Evolutionary conservation across 768 basidiomycete species (phyloP).

Genomic region (Boletus barrowsii): DNA sequence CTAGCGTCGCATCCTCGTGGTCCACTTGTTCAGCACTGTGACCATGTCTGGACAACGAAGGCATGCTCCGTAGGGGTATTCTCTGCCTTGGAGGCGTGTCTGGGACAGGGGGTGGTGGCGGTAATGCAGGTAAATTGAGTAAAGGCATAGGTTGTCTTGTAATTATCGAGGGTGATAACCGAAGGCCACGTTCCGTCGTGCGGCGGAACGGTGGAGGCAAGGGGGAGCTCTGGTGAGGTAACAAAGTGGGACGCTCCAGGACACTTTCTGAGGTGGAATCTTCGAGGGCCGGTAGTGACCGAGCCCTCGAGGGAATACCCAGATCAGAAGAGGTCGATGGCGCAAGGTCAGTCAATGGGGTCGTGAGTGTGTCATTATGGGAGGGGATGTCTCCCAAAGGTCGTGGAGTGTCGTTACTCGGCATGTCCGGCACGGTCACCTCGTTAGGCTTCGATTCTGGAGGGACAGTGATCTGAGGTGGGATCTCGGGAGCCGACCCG

Average conservation of each 20-base stretch:
- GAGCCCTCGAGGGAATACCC: background rate
- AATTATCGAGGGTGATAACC: conserved; percentile 45
- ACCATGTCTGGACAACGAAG: conserved; percentile 47
- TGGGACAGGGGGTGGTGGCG: conserved; percentile 24
- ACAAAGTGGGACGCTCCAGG: conserved; percentile 5
- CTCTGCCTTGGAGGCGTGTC: conserved; percentile 13
- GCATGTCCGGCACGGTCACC: conserved; percentile 6
- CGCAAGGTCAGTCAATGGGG: background rate
- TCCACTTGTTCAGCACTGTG: conserved; percentile 21
- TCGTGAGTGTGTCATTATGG: conserved; percentile 12
- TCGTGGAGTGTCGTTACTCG: conserved; percentile 17
- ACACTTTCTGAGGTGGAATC: background rate
- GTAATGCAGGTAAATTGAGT: conserved; percentile 49
- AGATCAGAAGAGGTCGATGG: conserved; percentile 3
- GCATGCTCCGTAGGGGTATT: conserved; percentile 49
- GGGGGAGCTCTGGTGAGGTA: conserved; percentile 10
- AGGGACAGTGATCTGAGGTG: conserved; percentile 4
- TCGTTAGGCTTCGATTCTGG: conserved; percentile 1
- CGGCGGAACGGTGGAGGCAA: conserved; percentile 22
- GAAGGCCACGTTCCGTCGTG: conserved; percentile 36
- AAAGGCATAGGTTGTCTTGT: conserved; percentile 46
- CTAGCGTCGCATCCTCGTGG: conserved; percentile 18
- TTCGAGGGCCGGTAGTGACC: background rate
- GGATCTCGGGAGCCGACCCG: background rate
- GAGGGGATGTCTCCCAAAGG: conserved; percentile 3